Conservation (phyloP, 2,329 filamentous ascomycete species). For the Sporothrix dimorphospora region DNA sequence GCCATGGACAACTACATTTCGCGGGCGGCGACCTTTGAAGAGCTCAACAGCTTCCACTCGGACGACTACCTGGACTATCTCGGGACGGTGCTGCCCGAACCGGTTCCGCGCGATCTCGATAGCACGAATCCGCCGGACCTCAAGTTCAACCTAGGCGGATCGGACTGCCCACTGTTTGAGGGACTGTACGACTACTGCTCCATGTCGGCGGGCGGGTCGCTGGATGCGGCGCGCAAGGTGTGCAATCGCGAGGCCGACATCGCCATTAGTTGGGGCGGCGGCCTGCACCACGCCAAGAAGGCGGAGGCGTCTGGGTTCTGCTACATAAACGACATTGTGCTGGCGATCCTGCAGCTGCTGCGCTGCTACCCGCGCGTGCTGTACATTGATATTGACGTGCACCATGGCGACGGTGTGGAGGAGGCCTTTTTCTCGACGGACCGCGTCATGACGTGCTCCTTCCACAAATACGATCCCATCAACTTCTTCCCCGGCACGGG, state of each 20-base stretch:
- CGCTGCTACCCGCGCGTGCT: slow-evolving; percentile 81
- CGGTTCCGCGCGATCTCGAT: slow-evolving; percentile 67
- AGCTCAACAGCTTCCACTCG: slow-evolving; percentile 84
- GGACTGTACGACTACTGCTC: slow-evolving; percentile 95
- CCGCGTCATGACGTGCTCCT: slow-evolving; percentile 86
- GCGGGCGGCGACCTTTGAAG: slow-evolving; percentile 81
- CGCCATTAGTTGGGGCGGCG: slow-evolving; percentile 96
- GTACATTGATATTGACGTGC: slow-evolving; percentile 90
- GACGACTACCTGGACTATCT: slow-evolving; percentile 91
- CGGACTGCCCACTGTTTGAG: slow-evolving; percentile 95
- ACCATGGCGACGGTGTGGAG: slow-evolving; percentile 84
- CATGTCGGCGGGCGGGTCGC: slow-evolving; percentile 85
- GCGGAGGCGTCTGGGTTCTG: slow-evolving; percentile 94
- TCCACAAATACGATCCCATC: slow-evolving; percentile 89
- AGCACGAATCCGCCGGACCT: slow-evolving; percentile 64
- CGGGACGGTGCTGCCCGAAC: slow-evolving; percentile 67
- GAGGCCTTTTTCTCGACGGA: slow-evolving; percentile 84
- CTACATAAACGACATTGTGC: slow-evolving; percentile 98
- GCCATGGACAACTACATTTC: slow-evolving; percentile 95
- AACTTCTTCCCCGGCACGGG: slow-evolving; percentile 91
- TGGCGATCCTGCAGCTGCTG: slow-evolving; percentile 87
- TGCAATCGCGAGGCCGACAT: slow-evolving; percentile 88
- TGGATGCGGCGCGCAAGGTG: slow-evolving; percentile 89
- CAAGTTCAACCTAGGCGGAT: slow-evolving; percentile 83
- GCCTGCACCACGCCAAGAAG: slow-evolving; percentile 94